Evolutionary conservation across 225 moss, liverwort and hornwort genomes (phyloP).

Genomic region (Thuidium tamariscinum): DNA sequence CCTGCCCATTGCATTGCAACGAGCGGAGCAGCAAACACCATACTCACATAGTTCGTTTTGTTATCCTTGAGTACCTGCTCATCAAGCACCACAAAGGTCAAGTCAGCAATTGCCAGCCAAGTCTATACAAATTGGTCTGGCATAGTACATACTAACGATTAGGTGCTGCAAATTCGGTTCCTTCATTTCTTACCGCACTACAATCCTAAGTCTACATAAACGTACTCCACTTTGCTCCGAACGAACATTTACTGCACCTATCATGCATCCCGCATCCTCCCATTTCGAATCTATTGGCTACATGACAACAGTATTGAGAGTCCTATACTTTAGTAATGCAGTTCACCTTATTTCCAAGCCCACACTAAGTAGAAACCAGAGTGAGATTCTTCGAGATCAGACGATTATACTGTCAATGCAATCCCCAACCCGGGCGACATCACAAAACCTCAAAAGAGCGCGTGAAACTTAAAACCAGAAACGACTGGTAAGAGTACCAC

Average conservation of each 20-base stretch:
- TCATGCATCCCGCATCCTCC: not conserved
- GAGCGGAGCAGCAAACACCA: slow-evolving; percentile 28
- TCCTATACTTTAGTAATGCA: not conserved
- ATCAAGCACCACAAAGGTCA: not conserved
- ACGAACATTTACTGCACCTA: not conserved
- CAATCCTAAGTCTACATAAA: not conserved
- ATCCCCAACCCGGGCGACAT: not conserved
- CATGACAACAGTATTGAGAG: not conserved
- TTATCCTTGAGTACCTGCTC: slow-evolving; percentile 27
- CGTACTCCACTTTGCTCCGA: not conserved
- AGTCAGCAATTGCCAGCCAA: not conserved
- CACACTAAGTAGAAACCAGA: not conserved
- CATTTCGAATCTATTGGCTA: not conserved
- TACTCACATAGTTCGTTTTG: slow-evolving; percentile 17
- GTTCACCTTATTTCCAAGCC: not conserved
- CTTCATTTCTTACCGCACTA: not conserved
- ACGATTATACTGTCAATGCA: not conserved
- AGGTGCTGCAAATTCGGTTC: not conserved
- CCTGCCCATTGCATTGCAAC: slow-evolving; percentile 4
- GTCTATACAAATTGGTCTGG: not conserved
- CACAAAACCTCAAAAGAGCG: not conserved
- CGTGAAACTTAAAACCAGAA: not conserved
- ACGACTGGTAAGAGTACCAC: not conserved
- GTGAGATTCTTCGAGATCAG: not conserved
- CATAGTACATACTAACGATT: not conserved